phyloP scores from a whole-genome alignment of 2,329 filamentous ascomycete species.

The Claviceps purpurea region DNA sequence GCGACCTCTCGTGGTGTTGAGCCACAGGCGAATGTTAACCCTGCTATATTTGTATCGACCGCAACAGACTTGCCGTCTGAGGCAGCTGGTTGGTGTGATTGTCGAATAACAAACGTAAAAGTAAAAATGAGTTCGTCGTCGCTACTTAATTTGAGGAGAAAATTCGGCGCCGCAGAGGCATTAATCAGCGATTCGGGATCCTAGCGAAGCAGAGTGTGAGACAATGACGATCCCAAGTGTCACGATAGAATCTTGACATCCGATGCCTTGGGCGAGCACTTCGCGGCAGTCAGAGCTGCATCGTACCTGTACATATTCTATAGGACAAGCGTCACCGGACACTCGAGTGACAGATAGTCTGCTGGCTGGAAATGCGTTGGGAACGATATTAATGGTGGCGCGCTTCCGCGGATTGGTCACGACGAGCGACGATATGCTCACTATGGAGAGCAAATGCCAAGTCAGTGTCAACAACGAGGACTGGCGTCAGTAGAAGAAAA shows the following conservation, averaged over 20 bases:
- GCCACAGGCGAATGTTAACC: constrained; percentile 84
- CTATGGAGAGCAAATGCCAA: constrained; percentile 30
- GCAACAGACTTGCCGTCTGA: constrained; percentile 33
- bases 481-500: constrained; percentile 8
- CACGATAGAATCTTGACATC: background rate
- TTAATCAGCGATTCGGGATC: constrained; percentile 55
- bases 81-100: constrained; percentile 31
- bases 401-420: constrained; percentile 71
- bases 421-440: constrained; percentile 72
- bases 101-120: constrained; percentile 74
- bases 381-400: constrained; percentile 61
- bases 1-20: constrained; percentile 79
- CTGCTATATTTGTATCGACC: constrained; percentile 67
- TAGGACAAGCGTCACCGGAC: constrained; percentile 55
- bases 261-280: background rate
- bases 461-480: constrained; percentile 4
- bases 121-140: constrained; percentile 88
- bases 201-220: constrained; percentile 28
- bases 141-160: constrained; percentile 76
- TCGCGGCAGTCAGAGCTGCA: constrained; percentile 8
- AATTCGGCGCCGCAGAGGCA: constrained; percentile 43
- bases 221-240: background rate
- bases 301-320: constrained; percentile 85
- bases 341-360: constrained; percentile 63
- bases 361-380: constrained; percentile 78